Evolutionary conservation across 106 monocot genomes (phyloP).

Genomic region (Dioscorea alata): DNA sequence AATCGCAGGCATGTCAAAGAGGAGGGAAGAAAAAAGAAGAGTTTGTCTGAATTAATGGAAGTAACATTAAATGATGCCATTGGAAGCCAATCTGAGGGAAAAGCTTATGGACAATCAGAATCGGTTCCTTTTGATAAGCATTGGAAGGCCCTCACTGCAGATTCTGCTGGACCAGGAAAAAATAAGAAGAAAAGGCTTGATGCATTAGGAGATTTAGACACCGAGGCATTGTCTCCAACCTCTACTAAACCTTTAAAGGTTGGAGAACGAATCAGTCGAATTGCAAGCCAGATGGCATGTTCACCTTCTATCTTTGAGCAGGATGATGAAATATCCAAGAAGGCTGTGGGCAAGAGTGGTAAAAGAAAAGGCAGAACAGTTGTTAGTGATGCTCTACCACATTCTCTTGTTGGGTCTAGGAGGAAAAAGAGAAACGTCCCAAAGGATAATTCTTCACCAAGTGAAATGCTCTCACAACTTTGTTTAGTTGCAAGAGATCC

Average conservation of each 20-base stretch:
- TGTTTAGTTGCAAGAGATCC: conserved; percentile 22
- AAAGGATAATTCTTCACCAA: conserved; percentile 26
- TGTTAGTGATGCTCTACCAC: conserved; percentile 14
- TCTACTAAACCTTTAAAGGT: conserved; percentile 25
- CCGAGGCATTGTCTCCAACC: conserved; percentile 2
- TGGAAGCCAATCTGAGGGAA: background rate
- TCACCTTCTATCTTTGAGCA: conserved; percentile 13
- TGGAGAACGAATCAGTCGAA: conserved; percentile 42
- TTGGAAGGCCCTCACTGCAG: conserved; percentile 9
- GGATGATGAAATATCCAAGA: conserved; percentile 20
- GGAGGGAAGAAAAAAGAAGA: conserved; percentile 42
- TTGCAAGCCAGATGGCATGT: conserved; percentile 30
- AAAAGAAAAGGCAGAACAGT: conserved; percentile 10
- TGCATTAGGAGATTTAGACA: conserved; percentile 21
- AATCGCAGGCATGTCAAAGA: conserved; percentile 14
- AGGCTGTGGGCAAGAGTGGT: background rate
- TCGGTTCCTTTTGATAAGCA: conserved; percentile 27
- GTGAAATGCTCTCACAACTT: conserved; percentile 50
- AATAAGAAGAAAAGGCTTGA: conserved; percentile 35
- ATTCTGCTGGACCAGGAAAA: conserved; percentile 9
- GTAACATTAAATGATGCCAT: conserved; percentile 24
- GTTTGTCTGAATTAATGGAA: conserved; percentile 34
- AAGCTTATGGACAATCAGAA: conserved; percentile 4
- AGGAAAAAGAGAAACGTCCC: conserved; percentile 3
- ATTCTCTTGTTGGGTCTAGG: conserved; percentile 7